Base-by-base conservation (phyloP, 2,329 filamentous ascomycete genomes). In the Sporothrix dimorphospora region DNA sequence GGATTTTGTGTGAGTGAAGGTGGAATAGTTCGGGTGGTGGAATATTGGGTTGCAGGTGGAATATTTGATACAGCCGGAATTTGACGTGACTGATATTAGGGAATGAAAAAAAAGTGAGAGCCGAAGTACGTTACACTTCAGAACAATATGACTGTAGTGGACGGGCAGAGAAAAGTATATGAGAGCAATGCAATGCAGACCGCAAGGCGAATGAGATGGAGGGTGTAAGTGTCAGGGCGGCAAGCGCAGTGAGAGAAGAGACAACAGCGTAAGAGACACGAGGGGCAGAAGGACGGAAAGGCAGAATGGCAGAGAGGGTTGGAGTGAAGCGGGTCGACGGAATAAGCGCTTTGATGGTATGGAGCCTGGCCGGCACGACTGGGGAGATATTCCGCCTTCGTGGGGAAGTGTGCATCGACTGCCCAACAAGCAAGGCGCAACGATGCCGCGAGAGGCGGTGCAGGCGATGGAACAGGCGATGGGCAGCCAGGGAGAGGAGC, bases 381-480 rank as follows among this genome's bases (percentile, higher is more conserved):
- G 57, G 34, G 11, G n/a, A 66, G 42, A 72, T 74, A 72, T 75
- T 73, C 71, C 71, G 65, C 38, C 71, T 34, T 53, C 69, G 69
- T 55, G 57, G 30, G 55, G 42, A 70, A n/a, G 21, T 49, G 40
- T 59, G 53, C 69, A 40, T 51, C 30, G 19, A 7, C 55, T 27
- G 38, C 16, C 42, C 57, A 65, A 45, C 27, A 30, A 34, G 24
- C 40, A 6, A 70, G 68, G 24, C 53, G 40, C 40, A 34, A 27
- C 40, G 30, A 9, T 63, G 53, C 55, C 53, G 55, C 53, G 24
- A 51, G 68, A 70, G 40, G 34, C 34, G 67, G 67, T 27, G 67
- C 53, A 49, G 47, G 19, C 47, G 8, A 9, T 16, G 47, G 47
- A 8, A 49, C 47, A 49, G 47, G 19, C 3, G 47, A 6, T n/a